Evolutionary conservation across 2,329 filamentous ascomycete genomes (phyloP), one percentile per base, ranked within the genome.

Genomic region (Sarocladiaceae sp.): DNA sequence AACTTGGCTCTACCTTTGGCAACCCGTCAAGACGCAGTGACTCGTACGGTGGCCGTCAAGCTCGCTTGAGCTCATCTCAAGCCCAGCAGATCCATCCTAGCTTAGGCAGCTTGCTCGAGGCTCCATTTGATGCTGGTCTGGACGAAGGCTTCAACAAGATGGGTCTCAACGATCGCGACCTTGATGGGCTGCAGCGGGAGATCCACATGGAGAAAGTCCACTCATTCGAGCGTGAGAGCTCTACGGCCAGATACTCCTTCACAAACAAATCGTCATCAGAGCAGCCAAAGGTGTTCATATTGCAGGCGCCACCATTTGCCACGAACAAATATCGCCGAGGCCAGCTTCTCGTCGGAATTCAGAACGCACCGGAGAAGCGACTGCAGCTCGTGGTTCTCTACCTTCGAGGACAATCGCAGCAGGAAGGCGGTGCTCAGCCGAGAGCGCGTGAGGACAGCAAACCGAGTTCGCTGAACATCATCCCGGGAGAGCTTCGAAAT

Each of bases 91-190:
- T 73, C n/a, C 75, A 71, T 57, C 70, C 73, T 64, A 75, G 72
- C 53, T 70, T 83, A 3, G 82, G 81, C 52, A 87, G 83, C 60
- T 78, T 87, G 53, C 69, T 87, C 18, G 86, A 88, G 59, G 79
- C 82, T 2, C 86, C 85, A 1, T 76, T 88, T 44, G 87, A 90
- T 60, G 78, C 79, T 37, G 72, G 89, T 1, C 71, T 92, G 2
- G 86, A 92, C 56, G 84, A 88, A 57, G 84, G 84, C 0, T 84
- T 90, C 52, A 79, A 86, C 59, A 87, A 77, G 54, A 88, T 89
- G 81, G 86, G 82, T 1, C 72, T 90, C 20, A 83, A 88, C 51
- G 86, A 89, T 61, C 79, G 83, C n/a, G 81, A 83, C 55, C 82
- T 87, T 54, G 86, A 89, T 54, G 84, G 86, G 1, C 71, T 92